These are phyloP conservation scores for Chlamydomonas asymmetrica DNA, from an alignment of 139 green algal genomes.

Conservation along the genomic window DNA sequence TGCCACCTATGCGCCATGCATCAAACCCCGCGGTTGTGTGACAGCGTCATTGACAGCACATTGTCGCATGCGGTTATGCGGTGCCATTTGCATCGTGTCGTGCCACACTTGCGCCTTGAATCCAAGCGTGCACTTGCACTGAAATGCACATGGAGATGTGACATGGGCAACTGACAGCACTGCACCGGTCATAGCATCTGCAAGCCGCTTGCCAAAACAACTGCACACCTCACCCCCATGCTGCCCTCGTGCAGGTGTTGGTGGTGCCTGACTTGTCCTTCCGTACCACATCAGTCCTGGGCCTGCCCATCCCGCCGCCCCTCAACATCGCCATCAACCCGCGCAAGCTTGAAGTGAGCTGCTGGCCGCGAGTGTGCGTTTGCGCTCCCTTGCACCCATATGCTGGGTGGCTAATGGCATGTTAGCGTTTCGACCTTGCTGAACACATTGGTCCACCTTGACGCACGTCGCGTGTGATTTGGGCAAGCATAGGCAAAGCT, in stretches of 20 bases:
- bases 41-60: too few relatives aligned
- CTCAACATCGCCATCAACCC: conserved; percentile 76
- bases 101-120: neutral
- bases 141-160: neutral
- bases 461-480: too few relatives aligned
- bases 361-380: neutral
- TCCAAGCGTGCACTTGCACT: neutral
- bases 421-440: neutral
- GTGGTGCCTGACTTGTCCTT: conserved; percentile 73
- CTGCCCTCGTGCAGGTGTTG: conserved; percentile 40
- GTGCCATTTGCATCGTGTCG: too few relatives aligned
- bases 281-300: conserved; percentile 63
- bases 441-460: too few relatives aligned
- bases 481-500: too few relatives aligned
- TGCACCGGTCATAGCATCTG: neutral
- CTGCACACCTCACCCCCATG: neutral
- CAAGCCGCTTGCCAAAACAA: too few relatives aligned
- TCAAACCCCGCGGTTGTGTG: too few relatives aligned
- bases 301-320: conserved; percentile 74
- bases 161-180: too few relatives aligned
- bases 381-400: neutral
- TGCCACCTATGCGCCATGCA: too few relatives aligned
- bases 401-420: neutral
- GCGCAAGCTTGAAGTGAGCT: conserved; percentile 42
- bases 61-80: too few relatives aligned